These are phyloP conservation scores for Ceratonia siliqua DNA, from an alignment of 306 rosid genomes.

Conservation along the genomic window DNA sequence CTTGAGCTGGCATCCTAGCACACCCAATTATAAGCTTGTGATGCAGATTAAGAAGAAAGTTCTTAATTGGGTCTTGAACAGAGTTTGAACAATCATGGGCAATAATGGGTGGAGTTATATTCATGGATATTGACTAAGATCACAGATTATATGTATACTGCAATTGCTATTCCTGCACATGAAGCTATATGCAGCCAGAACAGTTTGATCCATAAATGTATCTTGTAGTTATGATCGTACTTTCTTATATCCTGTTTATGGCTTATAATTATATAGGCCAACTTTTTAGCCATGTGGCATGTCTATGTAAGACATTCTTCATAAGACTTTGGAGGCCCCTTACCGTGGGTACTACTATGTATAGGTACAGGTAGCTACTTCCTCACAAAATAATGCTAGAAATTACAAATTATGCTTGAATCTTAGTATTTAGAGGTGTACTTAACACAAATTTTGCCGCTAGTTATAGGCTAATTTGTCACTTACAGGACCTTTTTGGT, in stretches of 20 bases:
- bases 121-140: slow-evolving; percentile 20
- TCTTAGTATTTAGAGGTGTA: neutral
- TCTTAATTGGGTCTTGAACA: neutral
- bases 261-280: slow-evolving; percentile 16
- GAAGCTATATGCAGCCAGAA: slow-evolving; percentile 9
- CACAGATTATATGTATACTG: neutral
- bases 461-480: neutral
- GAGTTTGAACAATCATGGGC: slow-evolving; percentile 32
- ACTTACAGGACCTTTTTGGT: neutral
- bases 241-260: slow-evolving; percentile 16
- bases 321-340: slow-evolving; percentile 16
- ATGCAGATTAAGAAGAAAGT: slow-evolving; percentile 13
- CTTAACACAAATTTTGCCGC: neutral
- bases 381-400: neutral
- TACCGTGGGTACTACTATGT: neutral
- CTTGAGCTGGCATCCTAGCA: slow-evolving; percentile 22
- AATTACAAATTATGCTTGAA: neutral
- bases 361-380: neutral
- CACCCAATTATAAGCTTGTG: neutral
- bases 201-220: slow-evolving; percentile 8
- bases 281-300: slow-evolving; percentile 50
- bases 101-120: slow-evolving; percentile 28
- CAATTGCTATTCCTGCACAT: slow-evolving; percentile 19
- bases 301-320: slow-evolving; percentile 35
- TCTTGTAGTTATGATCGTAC: slow-evolving; percentile 13